Conservation (phyloP, 108 stramenopile species). For the Fragilaria radians region DNA sequence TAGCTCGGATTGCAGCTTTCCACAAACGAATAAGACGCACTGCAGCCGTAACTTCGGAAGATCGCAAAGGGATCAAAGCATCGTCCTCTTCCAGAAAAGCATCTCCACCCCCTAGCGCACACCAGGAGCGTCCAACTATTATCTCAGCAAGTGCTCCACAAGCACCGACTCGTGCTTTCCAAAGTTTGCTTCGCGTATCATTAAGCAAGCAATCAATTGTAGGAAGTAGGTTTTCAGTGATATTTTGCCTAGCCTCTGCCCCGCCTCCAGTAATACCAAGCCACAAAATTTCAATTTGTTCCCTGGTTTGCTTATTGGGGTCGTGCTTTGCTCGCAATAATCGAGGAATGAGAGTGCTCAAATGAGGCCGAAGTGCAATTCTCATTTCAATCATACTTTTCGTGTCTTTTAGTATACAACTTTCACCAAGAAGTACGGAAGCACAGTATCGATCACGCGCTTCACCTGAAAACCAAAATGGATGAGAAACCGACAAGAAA, state of each 20-base stretch:
- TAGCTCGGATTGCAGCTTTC: constrained; percentile 56
- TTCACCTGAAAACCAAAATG: constrained; percentile 48
- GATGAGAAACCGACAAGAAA: constrained; percentile 65
- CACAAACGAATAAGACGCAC: constrained; percentile 63
- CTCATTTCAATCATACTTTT: constrained; percentile 45
- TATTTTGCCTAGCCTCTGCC: constrained; percentile 52
- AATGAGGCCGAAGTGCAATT: constrained; percentile 52
- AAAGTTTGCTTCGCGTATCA: constrained; percentile 68
- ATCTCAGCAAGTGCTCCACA: constrained; percentile 73
- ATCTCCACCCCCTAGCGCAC: constrained; percentile 66
- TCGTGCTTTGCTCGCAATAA: constrained; percentile 74
- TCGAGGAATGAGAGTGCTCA: constrained; percentile 70
- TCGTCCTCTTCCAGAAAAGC: constrained; percentile 60
- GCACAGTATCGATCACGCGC: constrained; percentile 50
- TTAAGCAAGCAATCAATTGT: constrained; percentile 67
- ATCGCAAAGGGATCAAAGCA: constrained; percentile 15
- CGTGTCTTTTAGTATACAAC: constrained; percentile 24
- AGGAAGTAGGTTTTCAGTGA: constrained; percentile 47
- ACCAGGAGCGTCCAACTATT: constrained; percentile 77
- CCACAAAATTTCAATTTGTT: constrained; percentile 79
- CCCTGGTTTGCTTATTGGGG: constrained; percentile 76
- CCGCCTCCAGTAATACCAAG: constrained; percentile 78
- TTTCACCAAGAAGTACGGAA: constrained; percentile 46
- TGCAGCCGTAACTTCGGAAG: constrained; percentile 31
- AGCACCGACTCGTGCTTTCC: constrained; percentile 71